Percentiles rank a stretch among this genome's conserved stretches.
Conservation (phyloP, 2,329 filamentous ascomycete species). For the Fusarium sp. region DNA sequence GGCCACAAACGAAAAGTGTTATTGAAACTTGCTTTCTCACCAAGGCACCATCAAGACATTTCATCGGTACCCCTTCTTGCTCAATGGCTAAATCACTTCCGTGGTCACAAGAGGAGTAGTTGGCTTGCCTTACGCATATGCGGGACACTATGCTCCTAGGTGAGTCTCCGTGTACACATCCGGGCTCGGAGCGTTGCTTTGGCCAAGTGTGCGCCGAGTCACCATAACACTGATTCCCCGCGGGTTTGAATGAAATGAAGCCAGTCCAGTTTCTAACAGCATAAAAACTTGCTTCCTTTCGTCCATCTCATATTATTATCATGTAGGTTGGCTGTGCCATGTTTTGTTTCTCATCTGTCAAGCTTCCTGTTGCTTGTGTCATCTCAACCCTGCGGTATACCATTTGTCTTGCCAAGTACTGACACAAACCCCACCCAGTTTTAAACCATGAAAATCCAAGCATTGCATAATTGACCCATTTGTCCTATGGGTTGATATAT, state of each 20-base stretch:
- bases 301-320: not conserved
- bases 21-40: not conserved
- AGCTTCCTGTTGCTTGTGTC: not conserved
- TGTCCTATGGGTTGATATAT: not conserved
- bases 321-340: no score
- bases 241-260: not conserved
- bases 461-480: not conserved
- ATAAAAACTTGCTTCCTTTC: no score
- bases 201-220: not conserved
- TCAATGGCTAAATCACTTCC: not conserved
- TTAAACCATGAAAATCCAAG: rapidly evolving
- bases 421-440: not conserved
- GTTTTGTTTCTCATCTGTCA: not conserved
- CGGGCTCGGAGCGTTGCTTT: not conserved
- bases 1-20: not conserved
- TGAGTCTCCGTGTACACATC: not conserved
- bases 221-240: not conserved
- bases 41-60: not conserved
- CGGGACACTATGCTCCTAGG: not conserved
- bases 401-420: not conserved
- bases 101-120: not conserved
- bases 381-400: not conserved
- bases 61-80: not conserved
- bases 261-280: rapidly evolving
- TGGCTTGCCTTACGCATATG: not conserved